These are phyloP conservation scores for Ophiostoma sp. DNA, from an alignment of 2,329 filamentous ascomycete genomes.

Conservation along the genomic window DNA sequence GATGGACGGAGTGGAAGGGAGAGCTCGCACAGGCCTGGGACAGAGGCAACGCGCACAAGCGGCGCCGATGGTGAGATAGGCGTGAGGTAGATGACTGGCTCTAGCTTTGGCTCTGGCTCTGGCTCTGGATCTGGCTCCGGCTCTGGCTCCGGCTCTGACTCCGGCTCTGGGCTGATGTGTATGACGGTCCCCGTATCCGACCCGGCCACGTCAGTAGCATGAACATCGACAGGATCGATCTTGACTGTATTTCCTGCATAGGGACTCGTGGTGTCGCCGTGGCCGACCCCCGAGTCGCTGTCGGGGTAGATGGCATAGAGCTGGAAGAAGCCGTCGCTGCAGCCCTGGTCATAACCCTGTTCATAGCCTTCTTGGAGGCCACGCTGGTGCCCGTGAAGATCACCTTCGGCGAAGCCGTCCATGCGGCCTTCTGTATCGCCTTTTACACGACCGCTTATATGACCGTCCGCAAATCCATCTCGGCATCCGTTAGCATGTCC, in stretches of 20 bases:
- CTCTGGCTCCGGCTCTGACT: conserved; percentile 13
- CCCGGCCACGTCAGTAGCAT: background rate
- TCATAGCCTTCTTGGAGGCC: background rate
- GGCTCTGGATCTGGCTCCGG: conserved; percentile 18
- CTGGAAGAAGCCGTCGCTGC: background rate
- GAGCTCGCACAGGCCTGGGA: background rate
- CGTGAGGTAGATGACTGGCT: background rate
- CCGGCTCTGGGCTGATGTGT: background rate
- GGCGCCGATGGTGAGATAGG: background rate
- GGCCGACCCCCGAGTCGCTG: background rate
- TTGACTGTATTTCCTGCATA: background rate
- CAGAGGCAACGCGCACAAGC: conserved; percentile 21
- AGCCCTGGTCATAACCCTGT: background rate
- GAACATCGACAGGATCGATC: background rate
- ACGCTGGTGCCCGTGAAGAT: background rate
- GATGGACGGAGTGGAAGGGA: background rate
- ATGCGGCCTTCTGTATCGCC: background rate
- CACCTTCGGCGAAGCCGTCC: background rate
- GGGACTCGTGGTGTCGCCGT: background rate
- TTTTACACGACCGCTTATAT: background rate
- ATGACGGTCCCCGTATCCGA: background rate
- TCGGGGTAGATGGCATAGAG: background rate
- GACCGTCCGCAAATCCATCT: no score
- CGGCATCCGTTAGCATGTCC: no score
- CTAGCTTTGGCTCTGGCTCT: background rate